A percentile compares a stretch with the other conserved stretches of the same genome.
phyloP scores from a whole-genome alignment of 2,329 filamentous ascomycete genomes.

The Alternaria sp. region DNA sequence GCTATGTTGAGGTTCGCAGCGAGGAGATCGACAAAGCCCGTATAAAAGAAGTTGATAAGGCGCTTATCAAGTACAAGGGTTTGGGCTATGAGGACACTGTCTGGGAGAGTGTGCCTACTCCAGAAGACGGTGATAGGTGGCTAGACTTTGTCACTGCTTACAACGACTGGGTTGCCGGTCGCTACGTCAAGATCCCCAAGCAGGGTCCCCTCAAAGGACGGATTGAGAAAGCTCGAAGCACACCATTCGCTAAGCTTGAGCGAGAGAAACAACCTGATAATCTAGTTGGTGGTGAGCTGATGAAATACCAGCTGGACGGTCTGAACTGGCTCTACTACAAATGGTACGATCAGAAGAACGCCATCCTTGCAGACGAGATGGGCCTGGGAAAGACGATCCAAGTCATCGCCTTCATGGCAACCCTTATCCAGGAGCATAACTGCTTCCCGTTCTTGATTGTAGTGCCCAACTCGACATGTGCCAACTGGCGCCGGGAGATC shows the following conservation, averaged over 20 bases:
- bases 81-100: conserved; percentile 89
- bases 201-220: conserved; percentile 68
- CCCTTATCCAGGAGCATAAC: conserved; percentile 66
- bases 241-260: conserved; percentile 73
- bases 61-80: conserved; percentile 91
- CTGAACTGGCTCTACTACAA: conserved; percentile 95
- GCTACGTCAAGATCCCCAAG: conserved; percentile 71
- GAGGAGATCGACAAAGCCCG: conserved; percentile 75
- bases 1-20: conserved; percentile 64
- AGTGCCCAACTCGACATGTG: conserved; percentile 91
- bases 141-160: conserved; percentile 84
- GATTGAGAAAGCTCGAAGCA: conserved; percentile 70
- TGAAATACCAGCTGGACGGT: conserved; percentile 93
- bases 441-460: conserved; percentile 95
- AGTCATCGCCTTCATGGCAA: conserved; percentile 81
- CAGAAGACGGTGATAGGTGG: conserved; percentile 73
- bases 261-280: conserved; percentile 75
- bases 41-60: conserved; percentile 74
- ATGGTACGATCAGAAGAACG: conserved; percentile 82
- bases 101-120: conserved; percentile 81
- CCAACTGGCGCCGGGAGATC: conserved; percentile 98
- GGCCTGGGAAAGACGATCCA: conserved; percentile 97
- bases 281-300: conserved; percentile 80
- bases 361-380: conserved; percentile 97
- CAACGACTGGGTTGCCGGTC: conserved; percentile 81